Percentiles rank a stretch among this genome's conserved stretches.
Conservation (phyloP, 2,329 filamentous ascomycete species). For the Nothomitra cinnamomea region DNA sequence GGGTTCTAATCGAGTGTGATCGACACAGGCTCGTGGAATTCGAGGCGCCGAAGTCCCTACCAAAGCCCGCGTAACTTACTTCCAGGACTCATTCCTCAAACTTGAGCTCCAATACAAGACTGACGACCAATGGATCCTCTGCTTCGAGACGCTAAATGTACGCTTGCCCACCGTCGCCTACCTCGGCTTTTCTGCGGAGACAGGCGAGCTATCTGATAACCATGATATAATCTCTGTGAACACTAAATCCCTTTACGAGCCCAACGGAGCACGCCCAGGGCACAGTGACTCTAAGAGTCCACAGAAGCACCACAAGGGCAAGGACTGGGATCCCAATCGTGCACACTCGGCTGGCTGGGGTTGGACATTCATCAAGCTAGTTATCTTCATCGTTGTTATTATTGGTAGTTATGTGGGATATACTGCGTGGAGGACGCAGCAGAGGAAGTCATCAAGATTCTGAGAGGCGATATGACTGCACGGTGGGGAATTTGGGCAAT, state of each 20-base stretch:
- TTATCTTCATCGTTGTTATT: slow-evolving; percentile 53
- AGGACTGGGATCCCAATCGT: slow-evolving; percentile 21
- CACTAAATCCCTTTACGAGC: slow-evolving; percentile 76
- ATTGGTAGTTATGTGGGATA: slow-evolving; percentile 72
- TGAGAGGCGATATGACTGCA: too few species aligned
- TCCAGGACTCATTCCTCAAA: slow-evolving; percentile 69
- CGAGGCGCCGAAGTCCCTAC: slow-evolving; percentile 65
- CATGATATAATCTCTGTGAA: slow-evolving; percentile 85
- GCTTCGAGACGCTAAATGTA: slow-evolving; percentile 55
- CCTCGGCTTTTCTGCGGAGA: slow-evolving; percentile 61
- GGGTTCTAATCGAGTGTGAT: neutral
- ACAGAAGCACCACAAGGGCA: slow-evolving; percentile 27
- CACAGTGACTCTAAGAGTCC: slow-evolving; percentile 17
- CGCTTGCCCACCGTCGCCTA: slow-evolving; percentile 60
- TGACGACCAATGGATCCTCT: slow-evolving; percentile 73
- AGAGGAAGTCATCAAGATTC: slow-evolving; percentile 12
- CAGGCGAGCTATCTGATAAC: slow-evolving; percentile 91
- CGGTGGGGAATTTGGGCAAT: too few species aligned
- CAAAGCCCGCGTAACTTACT: slow-evolving; percentile 81
- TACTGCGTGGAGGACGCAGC: slow-evolving; percentile 59
- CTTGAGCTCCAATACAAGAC: slow-evolving; percentile 90
- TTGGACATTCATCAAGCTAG: slow-evolving; percentile 65
- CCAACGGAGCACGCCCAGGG: slow-evolving; percentile 16
- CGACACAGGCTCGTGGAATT: slow-evolving; percentile 55
- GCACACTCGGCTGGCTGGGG: slow-evolving; percentile 37